A percentile compares a stretch with the other conserved stretches of the same genome.
Conservation (phyloP, 371 early-diverging fungal genomes). For the Rhizomucor pusillus region DNA sequence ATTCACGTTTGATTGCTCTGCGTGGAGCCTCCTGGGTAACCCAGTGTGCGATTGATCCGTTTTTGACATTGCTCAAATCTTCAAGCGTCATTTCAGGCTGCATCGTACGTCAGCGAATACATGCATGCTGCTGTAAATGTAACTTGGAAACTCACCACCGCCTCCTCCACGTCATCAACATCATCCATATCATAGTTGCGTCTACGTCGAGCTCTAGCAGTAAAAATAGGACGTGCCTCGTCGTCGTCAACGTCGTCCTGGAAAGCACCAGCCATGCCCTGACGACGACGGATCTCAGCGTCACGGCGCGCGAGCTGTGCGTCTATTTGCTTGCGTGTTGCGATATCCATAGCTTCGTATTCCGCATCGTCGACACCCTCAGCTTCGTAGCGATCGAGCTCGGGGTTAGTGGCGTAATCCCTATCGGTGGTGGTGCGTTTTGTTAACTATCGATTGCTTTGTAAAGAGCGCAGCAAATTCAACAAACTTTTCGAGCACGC, state of each 20-base stretch:
- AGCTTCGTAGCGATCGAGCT: slow-evolving; percentile 78
- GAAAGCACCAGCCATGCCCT: slow-evolving; percentile 82
- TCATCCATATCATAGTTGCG: slow-evolving; percentile 58
- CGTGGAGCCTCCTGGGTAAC: slow-evolving; percentile 75
- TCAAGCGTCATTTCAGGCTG: slow-evolving; percentile 55
- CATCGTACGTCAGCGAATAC: neutral
- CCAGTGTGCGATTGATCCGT: slow-evolving; percentile 76
- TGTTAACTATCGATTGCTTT: too few species aligned
- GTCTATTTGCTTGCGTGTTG: slow-evolving; percentile 75
- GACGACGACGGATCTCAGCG: slow-evolving; percentile 66
- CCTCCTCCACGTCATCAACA: slow-evolving; percentile 58
- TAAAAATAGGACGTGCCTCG: slow-evolving; percentile 39
- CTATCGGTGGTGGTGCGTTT: too few species aligned
- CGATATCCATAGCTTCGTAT: slow-evolving; percentile 71
- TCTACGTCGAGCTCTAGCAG: slow-evolving; percentile 60
- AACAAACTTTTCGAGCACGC: slow-evolving; percentile 63
- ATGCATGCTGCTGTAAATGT: slow-evolving; percentile 1
- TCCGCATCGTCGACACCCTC: slow-evolving; percentile 72
- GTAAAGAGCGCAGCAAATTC: too few species aligned
- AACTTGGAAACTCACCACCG: slow-evolving; percentile 30
- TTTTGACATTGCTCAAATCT: slow-evolving; percentile 48
- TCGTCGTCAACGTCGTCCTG: slow-evolving; percentile 71
- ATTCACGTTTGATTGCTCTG: slow-evolving; percentile 81
- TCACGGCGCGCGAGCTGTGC: slow-evolving; percentile 81
- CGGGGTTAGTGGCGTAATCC: slow-evolving; percentile 76